Conservation (phyloP, 225 moss, liverwort and hornwort species). For the Physcomitrium patens region DNA sequence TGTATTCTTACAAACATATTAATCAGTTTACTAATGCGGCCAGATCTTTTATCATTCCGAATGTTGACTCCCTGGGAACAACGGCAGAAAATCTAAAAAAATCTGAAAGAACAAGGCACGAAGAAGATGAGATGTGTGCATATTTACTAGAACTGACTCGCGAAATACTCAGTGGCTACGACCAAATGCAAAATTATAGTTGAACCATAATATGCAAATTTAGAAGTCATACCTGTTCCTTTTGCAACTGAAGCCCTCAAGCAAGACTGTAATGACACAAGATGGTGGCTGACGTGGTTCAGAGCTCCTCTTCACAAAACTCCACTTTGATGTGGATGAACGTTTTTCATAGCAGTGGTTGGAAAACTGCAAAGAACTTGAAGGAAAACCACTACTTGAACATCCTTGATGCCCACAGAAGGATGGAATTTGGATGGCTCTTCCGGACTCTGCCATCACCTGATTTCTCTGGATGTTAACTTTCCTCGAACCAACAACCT, state of each 20-base stretch:
- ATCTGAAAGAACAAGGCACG: constrained; percentile 5
- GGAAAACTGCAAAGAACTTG: constrained; percentile 30
- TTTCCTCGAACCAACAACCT: constrained; percentile 36
- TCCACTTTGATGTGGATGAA: background rate
- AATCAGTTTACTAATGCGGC: constrained; percentile 3
- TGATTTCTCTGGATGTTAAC: constrained; percentile 28
- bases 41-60: background rate
- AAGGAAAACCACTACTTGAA: constrained; percentile 25
- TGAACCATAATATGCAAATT: background rate
- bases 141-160: background rate
- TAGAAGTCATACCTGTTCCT: constrained; percentile 28
- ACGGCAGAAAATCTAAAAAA: background rate
- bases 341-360: constrained; percentile 4
- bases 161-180: background rate
- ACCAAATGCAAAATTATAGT: constrained; percentile 10
- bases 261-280: constrained; percentile 42
- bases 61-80: background rate
- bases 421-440: constrained; percentile 19
- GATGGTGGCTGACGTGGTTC: constrained; percentile 29
- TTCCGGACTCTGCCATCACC: constrained; percentile 24
- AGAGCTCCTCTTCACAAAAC: constrained; percentile 21
- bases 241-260: constrained; percentile 32
- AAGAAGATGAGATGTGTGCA: background rate
- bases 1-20: constrained; percentile 31
- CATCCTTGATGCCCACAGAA: constrained; percentile 28